phyloP scores from a whole-genome alignment of 2,329 filamentous ascomycete genomes.

The Fusarium nisikadoi region DNA sequence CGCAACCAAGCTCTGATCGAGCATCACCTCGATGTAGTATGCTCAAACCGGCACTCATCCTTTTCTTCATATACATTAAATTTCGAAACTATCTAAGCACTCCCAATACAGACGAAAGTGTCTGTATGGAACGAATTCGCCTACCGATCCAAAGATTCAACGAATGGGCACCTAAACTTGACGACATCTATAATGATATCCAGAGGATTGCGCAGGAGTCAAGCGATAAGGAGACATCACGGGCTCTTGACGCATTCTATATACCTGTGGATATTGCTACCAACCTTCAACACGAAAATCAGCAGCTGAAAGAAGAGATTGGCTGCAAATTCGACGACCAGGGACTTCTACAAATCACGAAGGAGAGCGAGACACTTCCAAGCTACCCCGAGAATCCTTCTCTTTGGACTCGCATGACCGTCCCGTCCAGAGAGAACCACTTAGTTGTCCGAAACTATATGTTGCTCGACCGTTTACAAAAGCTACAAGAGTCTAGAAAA shows the following conservation, averaged over 20 bases:
- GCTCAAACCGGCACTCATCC: neutral
- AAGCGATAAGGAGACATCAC: neutral
- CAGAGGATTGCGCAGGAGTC: neutral
- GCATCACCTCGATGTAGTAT: neutral
- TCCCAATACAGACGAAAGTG: no score
- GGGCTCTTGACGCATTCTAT: neutral
- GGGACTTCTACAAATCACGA: neutral
- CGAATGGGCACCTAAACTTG: neutral
- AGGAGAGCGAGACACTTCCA: neutral
- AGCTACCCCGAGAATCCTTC: neutral
- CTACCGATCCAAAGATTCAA: neutral
- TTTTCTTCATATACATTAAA: neutral
- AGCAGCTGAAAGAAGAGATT: neutral
- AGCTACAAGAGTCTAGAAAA: neutral
- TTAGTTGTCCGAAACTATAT: neutral
- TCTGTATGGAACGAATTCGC: neutral
- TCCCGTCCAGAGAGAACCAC: neutral
- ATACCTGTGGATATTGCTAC: neutral
- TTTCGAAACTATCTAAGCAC: neutral
- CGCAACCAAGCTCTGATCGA: neutral
- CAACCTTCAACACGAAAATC: neutral
- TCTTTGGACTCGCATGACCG: neutral
- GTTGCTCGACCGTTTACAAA: neutral
- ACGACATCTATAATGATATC: neutral
- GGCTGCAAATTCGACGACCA: neutral